Percentiles rank a stretch among this genome's conserved stretches.
Evolutionary conservation across 2,329 filamentous ascomycete genomes (phyloP).

Genomic region (Penicillium corylophilum): DNA sequence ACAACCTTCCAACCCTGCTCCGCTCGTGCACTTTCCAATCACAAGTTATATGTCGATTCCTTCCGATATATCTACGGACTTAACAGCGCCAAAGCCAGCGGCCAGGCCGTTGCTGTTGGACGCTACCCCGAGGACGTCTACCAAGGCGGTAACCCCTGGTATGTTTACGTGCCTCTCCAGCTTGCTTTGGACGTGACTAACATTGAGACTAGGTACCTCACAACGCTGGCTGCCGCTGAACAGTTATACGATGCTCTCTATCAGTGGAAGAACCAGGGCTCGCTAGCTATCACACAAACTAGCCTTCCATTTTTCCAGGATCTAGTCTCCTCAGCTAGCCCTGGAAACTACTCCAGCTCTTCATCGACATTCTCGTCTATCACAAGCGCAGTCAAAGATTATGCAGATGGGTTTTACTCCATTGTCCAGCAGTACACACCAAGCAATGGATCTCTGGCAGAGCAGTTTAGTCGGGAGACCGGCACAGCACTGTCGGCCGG

Average conservation of each 20-base stretch:
- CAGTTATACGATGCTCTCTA: slow-evolving; percentile 74
- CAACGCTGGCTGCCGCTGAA: slow-evolving; percentile 73
- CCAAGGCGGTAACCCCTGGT: slow-evolving; percentile 70
- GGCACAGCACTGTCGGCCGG: slow-evolving; percentile 38
- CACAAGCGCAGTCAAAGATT: slow-evolving; percentile 58
- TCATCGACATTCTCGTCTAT: slow-evolving; percentile 46
- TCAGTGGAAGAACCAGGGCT: slow-evolving; percentile 65
- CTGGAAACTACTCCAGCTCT: slow-evolving; percentile 64
- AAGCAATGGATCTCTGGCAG: slow-evolving; percentile 29
- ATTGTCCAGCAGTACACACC: slow-evolving; percentile 34
- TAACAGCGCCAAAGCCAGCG: slow-evolving; percentile 64
- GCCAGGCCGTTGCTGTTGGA: slow-evolving; percentile 62
- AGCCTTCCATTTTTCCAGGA: slow-evolving; percentile 72
- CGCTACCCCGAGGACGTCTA: slow-evolving; percentile 72
- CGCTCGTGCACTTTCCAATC: slow-evolving; percentile 65
- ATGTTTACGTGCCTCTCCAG: background rate
- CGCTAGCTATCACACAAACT: slow-evolving; percentile 62
- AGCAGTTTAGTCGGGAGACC: slow-evolving; percentile 37
- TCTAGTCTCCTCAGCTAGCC: slow-evolving; percentile 56
- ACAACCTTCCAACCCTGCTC: slow-evolving; percentile 76
- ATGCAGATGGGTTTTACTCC: slow-evolving; percentile 58
- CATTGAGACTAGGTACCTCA: slow-evolving; percentile 59
- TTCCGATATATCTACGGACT: slow-evolving; percentile 70
- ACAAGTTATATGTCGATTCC: slow-evolving; percentile 72
- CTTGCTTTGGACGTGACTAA: background rate